These are phyloP conservation scores for Eucalyptus cloeziana DNA, from an alignment of 345 rosid genomes.

Conservation along the genomic window DNA sequence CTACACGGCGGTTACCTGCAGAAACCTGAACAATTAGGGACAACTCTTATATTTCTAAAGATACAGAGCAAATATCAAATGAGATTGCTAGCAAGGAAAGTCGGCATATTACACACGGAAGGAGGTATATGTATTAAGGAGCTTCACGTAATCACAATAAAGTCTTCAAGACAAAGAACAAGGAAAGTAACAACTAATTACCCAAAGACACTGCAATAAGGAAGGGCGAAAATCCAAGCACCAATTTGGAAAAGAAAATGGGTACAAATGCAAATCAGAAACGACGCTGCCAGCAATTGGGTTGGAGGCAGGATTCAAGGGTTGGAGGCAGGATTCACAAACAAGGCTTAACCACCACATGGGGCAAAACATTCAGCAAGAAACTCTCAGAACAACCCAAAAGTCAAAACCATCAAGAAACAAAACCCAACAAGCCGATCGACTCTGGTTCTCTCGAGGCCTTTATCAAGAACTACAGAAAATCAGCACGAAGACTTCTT, in stretches of 20 bases:
- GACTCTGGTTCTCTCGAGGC: neutral
- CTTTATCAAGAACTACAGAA: neutral
- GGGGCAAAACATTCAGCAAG: neutral
- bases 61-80: neutral
- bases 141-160: neutral
- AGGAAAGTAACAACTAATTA: neutral
- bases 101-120: neutral
- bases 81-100: neutral
- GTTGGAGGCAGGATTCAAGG: neutral
- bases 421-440: neutral
- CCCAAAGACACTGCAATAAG: neutral
- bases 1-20: neutral
- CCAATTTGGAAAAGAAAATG: neutral
- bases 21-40: neutral
- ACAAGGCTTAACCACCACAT: neutral
- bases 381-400: neutral
- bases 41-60: neutral
- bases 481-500: neutral
- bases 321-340: neutral
- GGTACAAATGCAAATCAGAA: neutral
- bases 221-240: neutral
- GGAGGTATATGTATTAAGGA: neutral
- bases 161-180: neutral
- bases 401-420: neutral
- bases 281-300: neutral